These are phyloP conservation scores for Neofusicoccum kwambonambiense DNA, from an alignment of 2,329 filamentous ascomycete genomes.

Conservation along the genomic window DNA sequence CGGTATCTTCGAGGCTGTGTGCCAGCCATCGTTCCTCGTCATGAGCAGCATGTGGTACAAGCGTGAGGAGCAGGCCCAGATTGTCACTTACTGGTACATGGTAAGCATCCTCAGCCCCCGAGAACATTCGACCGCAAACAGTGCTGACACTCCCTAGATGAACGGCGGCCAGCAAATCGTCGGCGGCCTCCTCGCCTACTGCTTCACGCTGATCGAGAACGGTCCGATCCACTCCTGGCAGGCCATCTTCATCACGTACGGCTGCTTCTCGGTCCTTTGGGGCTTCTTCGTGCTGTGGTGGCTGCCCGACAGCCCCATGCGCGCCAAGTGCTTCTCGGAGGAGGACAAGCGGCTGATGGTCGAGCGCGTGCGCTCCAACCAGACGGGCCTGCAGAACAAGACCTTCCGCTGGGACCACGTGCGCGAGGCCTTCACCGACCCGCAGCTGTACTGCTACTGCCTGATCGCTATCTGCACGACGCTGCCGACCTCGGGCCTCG, in stretches of 20 bases:
- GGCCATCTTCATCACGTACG: slow-evolving; percentile 36
- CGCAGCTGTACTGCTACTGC: slow-evolving; percentile 58
- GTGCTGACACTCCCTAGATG: slow-evolving; percentile 52
- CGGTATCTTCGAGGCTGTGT: slow-evolving; percentile 58
- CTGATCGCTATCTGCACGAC: slow-evolving; percentile 70
- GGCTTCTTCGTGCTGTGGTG: slow-evolving; percentile 52
- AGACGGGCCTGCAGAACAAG: slow-evolving; percentile 41
- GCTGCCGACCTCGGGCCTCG: slow-evolving; percentile 69
- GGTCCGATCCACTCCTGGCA: slow-evolving; percentile 58
- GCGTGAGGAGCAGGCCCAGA: slow-evolving; percentile 55
- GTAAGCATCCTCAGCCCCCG: slow-evolving; percentile 45
- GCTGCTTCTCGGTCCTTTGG: slow-evolving; percentile 51
- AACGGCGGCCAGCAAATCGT: slow-evolving; percentile 72
- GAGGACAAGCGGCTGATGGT: slow-evolving; percentile 59
- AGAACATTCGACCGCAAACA: not conserved
- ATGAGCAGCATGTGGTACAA: slow-evolving; percentile 65
- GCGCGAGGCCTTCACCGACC: slow-evolving; percentile 49
- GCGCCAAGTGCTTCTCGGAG: slow-evolving; percentile 56
- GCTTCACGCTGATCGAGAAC: slow-evolving; percentile 54
- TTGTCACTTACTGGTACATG: slow-evolving; percentile 59
- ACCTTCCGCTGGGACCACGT: slow-evolving; percentile 56
- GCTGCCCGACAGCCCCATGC: slow-evolving; percentile 65
- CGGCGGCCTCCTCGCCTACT: slow-evolving; percentile 58
- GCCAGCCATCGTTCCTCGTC: slow-evolving; percentile 52
- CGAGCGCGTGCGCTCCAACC: slow-evolving; percentile 50